A percentile compares a stretch with the other conserved stretches of the same genome.
Evolutionary conservation across 768 basidiomycete species (phyloP).

Genomic region (Boletus subparvulus): DNA sequence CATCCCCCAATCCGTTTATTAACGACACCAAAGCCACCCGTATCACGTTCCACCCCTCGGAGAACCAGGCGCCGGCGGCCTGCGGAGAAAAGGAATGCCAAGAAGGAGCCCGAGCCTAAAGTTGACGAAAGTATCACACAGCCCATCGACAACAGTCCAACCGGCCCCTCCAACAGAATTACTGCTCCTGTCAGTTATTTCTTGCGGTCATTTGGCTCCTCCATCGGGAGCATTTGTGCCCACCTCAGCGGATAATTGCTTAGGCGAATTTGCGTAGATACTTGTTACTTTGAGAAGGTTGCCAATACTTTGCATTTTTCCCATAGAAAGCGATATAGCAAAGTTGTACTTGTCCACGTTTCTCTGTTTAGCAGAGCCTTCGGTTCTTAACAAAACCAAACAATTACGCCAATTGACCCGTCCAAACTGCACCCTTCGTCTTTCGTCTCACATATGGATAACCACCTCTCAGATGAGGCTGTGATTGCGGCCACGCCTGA

Average conservation of each 20-base stretch:
- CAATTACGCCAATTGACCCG: slow-evolving; percentile 4
- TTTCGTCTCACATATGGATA: slow-evolving; percentile 13
- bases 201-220: slow-evolving; percentile 1
- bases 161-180: background rate
- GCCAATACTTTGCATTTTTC: background rate
- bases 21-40: background rate
- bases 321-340: background rate
- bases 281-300: background rate
- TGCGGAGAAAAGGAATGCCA: background rate
- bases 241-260: background rate
- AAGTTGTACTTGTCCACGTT: background rate
- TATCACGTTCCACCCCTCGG: too few species aligned
- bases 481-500: slow-evolving; percentile 30
- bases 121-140: background rate
- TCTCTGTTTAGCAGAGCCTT: slow-evolving; percentile 7
- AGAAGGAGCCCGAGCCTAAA: too few species aligned
- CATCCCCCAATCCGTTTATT: background rate
- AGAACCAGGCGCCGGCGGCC: background rate
- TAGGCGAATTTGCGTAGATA: background rate
- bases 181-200: background rate
- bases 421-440: background rate
- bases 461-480: slow-evolving; percentile 3
- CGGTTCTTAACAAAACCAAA: slow-evolving; percentile 22
- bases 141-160: background rate
- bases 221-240: background rate